Percentiles rank a stretch among this genome's conserved stretches.
These are phyloP conservation scores for Paramicrosporidium saccamoebae DNA, from an alignment of 371 early-diverging fungal genomes.

Conservation along the genomic window DNA sequence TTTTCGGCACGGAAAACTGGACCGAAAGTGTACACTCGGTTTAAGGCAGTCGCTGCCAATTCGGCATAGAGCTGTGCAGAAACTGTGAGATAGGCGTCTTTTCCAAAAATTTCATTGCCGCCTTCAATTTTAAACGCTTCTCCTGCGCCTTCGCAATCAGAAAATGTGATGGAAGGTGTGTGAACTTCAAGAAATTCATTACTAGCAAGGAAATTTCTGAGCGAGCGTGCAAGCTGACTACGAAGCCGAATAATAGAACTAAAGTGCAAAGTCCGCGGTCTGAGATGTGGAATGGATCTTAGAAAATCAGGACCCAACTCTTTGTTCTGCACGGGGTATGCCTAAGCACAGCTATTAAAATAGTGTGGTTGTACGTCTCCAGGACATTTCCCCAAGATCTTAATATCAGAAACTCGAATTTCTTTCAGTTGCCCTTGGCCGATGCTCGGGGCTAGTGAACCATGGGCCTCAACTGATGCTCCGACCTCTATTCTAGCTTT, in stretches of 20 bases:
- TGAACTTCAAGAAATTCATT: conserved; percentile 39
- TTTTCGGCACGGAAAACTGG: conserved; percentile 68
- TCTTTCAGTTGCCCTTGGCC: conserved; percentile 36
- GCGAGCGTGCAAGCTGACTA: conserved; percentile 16
- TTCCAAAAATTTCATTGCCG: conserved; percentile 28
- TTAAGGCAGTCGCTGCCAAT: conserved; percentile 25
- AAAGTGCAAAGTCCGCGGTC: conserved; percentile 36
- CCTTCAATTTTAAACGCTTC: conserved; percentile 28
- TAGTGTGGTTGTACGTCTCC: conserved; percentile 9
- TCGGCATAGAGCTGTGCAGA: conserved; percentile 67
- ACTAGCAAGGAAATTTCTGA: conserved; percentile 29
- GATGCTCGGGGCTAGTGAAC: conserved; percentile 18
- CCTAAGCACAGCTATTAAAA: conserved; percentile 6
- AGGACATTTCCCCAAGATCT: conserved; percentile 24
- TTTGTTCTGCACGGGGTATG: conserved; percentile 65
- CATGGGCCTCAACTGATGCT: conserved; percentile 22
- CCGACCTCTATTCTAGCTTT: conserved; percentile 20
- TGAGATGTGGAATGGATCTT: conserved; percentile 32
- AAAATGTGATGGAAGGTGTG: conserved; percentile 46
- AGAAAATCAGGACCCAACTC: conserved; percentile 36
- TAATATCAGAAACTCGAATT: conserved; percentile 15
- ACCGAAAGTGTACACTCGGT: conserved; percentile 50
- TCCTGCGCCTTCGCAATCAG: conserved; percentile 81
- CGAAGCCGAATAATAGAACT: conserved; percentile 31
- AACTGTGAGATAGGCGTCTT: conserved; percentile 42